Conservation (phyloP, 176 grass and related monocot species). For the Lolium multiflorum region DNA sequence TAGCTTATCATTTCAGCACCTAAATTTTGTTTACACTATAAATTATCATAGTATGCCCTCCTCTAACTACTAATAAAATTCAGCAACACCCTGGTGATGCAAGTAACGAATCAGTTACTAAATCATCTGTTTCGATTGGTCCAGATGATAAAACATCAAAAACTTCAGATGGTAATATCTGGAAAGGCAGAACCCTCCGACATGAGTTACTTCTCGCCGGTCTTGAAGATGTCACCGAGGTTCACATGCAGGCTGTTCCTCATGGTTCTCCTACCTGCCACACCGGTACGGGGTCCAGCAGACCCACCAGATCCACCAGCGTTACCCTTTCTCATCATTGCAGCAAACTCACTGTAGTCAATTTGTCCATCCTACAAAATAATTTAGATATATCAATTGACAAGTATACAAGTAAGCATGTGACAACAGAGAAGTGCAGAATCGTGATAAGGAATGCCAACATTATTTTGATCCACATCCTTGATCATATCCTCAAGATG, state of each 20-base stretch:
- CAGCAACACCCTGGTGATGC: neutral
- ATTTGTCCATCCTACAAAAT: slow-evolving; percentile 92
- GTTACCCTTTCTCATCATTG: slow-evolving; percentile 97
- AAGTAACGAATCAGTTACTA: slow-evolving; percentile 5
- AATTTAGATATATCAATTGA: slow-evolving; percentile 12
- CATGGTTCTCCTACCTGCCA: slow-evolving; percentile 74
- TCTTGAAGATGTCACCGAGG: slow-evolving; percentile 53
- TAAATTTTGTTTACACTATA: slow-evolving; percentile 33
- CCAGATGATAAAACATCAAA: neutral
- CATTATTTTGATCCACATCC: slow-evolving; percentile 91
- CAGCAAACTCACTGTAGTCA: slow-evolving; percentile 86
- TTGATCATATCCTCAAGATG: slow-evolving; percentile 97
- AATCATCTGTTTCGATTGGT: slow-evolving; percentile 1
- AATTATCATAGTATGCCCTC: slow-evolving; percentile 14
- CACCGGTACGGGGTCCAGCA: neutral
- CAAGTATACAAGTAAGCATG: slow-evolving; percentile 19
- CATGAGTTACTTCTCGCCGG: slow-evolving; percentile 36
- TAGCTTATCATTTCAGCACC: neutral
- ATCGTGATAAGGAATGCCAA: slow-evolving; percentile 43
- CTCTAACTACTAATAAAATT: slow-evolving; percentile 28
- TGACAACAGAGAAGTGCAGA: neutral
- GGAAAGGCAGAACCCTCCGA: neutral
- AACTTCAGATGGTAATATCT: slow-evolving; percentile 18
- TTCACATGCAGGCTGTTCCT: slow-evolving; percentile 68
- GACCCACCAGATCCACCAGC: slow-evolving; percentile 47